phyloP scores from a whole-genome alignment of 805 yeast species.

The Wickerhamiella alocasiicola region DNA sequence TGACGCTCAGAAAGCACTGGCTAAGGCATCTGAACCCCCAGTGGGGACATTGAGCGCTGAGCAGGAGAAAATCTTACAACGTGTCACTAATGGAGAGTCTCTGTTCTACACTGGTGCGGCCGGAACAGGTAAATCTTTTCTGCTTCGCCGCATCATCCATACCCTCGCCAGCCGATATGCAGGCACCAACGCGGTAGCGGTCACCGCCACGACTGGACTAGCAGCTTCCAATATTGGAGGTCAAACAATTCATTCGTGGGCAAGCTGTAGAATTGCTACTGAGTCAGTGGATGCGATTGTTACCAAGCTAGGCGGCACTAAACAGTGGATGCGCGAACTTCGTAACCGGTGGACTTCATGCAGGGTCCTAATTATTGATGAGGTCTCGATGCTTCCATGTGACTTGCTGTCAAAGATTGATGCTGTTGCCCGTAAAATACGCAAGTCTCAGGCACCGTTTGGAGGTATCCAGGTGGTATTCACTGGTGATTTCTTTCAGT shows the following conservation, averaged over 20 bases:
- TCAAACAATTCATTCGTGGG: conserved; percentile 66
- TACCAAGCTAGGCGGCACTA: conserved; percentile 35
- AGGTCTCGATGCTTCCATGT: conserved; percentile 87
- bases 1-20: no score
- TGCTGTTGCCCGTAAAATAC: conserved; percentile 44
- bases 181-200: conserved; percentile 45
- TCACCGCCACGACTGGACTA: conserved; percentile 90
- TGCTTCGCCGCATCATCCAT: conserved; percentile 51
- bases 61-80: conserved; percentile 46
- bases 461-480: conserved; percentile 87
- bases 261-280: conserved; percentile 69
- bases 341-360: conserved; percentile 45
- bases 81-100: conserved; percentile 42
- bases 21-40: background rate
- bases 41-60: conserved; percentile 24
- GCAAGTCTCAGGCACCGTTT: conserved; percentile 52
- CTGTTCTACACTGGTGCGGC: conserved; percentile 95
- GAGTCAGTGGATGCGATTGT: conserved; percentile 36
- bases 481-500: conserved; percentile 89
- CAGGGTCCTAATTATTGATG: conserved; percentile 73
- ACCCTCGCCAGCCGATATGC: conserved; percentile 35
- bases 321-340: conserved; percentile 22
- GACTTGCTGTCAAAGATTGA: conserved; percentile 59
- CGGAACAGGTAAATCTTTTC: conserved; percentile 91
- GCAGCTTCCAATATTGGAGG: conserved; percentile 93